Conservation (phyloP, 495 filamentous ascomycete species). For the Letharia columbiana region DNA sequence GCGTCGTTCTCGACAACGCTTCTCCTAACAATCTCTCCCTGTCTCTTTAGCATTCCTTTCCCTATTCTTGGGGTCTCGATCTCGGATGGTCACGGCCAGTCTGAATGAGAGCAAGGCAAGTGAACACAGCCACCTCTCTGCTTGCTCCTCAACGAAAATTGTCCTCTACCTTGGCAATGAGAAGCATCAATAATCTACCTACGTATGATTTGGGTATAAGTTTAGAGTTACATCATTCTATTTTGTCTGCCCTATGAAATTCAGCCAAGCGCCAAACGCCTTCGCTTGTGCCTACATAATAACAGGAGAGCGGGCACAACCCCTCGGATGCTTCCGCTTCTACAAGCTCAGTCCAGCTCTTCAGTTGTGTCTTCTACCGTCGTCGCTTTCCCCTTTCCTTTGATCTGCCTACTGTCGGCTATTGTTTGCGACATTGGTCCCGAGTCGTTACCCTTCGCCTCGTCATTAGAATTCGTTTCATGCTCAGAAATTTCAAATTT, state of each 20-base stretch:
- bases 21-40: neutral
- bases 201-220: neutral
- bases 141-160: neutral
- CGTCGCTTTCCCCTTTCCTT: slow-evolving; percentile 40
- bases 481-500: neutral
- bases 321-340: neutral
- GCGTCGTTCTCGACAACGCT: neutral
- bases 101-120: neutral
- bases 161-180: neutral
- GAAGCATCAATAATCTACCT: neutral
- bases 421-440: slow-evolving; percentile 8
- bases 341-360: slow-evolving; percentile 24
- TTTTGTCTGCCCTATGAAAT: neutral
- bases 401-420: slow-evolving; percentile 22
- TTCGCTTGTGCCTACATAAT: slow-evolving; percentile 5
- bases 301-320: neutral
- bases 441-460: slow-evolving; percentile 1
- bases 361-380: slow-evolving; percentile 44
- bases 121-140: neutral
- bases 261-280: neutral
- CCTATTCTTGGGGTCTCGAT: neutral
- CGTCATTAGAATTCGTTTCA: neutral
- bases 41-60: no score
- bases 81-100: neutral
- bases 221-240: neutral